Evolutionary conservation across 108 stramenopile genomes (phyloP).

Genomic region (Nannochloropsis granulata): DNA sequence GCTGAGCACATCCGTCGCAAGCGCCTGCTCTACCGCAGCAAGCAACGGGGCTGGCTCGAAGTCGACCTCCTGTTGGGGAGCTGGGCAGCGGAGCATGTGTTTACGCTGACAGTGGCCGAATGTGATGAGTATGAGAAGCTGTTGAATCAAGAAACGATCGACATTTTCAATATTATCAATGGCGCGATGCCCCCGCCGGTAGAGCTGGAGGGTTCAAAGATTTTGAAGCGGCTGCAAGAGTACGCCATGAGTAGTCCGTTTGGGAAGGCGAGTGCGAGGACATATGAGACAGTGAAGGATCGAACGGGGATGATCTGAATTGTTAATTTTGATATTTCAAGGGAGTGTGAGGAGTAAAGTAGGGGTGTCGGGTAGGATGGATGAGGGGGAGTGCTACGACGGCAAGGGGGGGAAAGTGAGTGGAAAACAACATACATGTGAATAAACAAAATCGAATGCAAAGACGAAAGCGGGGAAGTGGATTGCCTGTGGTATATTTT

Average conservation of each 20-base stretch:
- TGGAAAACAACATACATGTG: too few species aligned
- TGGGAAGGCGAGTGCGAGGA: background rate
- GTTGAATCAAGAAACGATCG: constrained; percentile 94
- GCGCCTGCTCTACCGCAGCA: constrained; percentile 83
- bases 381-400: too few species aligned
- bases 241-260: background rate
- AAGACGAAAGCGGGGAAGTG: too few species aligned
- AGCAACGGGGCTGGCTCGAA: constrained; percentile 88
- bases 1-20: constrained; percentile 44
- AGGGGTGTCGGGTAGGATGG: too few species aligned
- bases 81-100: constrained; percentile 85
- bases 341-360: too few species aligned
- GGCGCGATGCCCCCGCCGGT: constrained; percentile 26
- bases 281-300: background rate
- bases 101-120: constrained; percentile 48
- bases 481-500: too few species aligned
- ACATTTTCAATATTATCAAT: constrained; percentile 94
- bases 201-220: constrained; percentile 2
- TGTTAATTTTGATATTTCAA: background rate
- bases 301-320: background rate
- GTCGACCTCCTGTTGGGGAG: constrained; percentile 94
- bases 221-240: constrained; percentile 26
- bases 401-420: too few species aligned
- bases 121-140: constrained; percentile 84
- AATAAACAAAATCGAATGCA: too few species aligned